These are phyloP conservation scores for Camelina laxa DNA, from an alignment of 345 rosid species.

Conservation along the genomic window DNA sequence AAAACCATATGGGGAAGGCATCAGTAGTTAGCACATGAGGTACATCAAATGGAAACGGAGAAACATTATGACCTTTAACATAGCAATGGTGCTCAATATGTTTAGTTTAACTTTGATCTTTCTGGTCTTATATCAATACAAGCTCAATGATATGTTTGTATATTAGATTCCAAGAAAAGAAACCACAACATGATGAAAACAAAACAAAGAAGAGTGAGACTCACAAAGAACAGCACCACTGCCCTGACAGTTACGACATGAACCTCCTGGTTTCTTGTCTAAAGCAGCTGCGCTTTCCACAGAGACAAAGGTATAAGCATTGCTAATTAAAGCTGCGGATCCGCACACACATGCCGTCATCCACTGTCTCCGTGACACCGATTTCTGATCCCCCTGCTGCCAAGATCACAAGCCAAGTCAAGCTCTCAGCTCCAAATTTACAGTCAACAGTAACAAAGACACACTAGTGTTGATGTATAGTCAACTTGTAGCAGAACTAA, in stretches of 20 bases:
- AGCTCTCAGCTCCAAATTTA: conserved; percentile 1
- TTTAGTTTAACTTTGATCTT: not conserved
- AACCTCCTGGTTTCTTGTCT: conserved; percentile 67
- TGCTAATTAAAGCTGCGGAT: conserved; percentile 57
- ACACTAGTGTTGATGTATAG: not conserved
- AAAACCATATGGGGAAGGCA: not conserved
- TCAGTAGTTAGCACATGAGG: conserved; percentile 9
- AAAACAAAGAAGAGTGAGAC: conserved; percentile 33
- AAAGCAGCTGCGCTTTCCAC: conserved; percentile 51
- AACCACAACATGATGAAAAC: not conserved
- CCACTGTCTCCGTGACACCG: conserved; percentile 68
- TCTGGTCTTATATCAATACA: not conserved
- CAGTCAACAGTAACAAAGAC: conserved; percentile 3
- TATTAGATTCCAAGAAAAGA: not conserved
- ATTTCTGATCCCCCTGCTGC: conserved; percentile 51
- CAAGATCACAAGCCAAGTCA: conserved; percentile 8
- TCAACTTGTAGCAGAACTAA: conserved; percentile 8
- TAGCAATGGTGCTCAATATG: not conserved
- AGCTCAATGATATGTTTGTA: not conserved
- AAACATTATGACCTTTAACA: not conserved
- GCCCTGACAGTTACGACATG: conserved; percentile 82
- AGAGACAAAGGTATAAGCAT: conserved; percentile 49
- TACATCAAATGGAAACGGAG: conserved; percentile 7
- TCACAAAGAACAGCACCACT: conserved; percentile 88
- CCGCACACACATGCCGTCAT: conserved; percentile 68